Percentiles rank a stretch among this genome's conserved stretches.
Evolutionary conservation across 495 filamentous ascomycete genomes (phyloP).

Genomic region (Aspergillus ostianus): DNA sequence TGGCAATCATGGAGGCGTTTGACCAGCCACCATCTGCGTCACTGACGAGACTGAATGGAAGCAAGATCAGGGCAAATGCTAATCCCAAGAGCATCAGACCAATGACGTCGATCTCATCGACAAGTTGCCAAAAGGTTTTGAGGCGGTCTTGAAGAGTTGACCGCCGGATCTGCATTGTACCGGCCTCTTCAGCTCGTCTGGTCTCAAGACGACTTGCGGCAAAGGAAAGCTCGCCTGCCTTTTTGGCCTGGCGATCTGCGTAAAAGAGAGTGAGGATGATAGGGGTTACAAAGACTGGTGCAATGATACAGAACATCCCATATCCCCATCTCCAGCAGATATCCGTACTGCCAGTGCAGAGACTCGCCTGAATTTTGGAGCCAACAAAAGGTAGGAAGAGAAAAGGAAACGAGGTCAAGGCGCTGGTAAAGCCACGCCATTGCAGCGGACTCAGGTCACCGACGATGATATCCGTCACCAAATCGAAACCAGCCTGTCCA

Average conservation of each 20-base stretch:
- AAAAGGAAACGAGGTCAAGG: conserved; percentile 54
- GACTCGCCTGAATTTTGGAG: too few relatives aligned
- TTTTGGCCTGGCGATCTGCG: conserved; percentile 53
- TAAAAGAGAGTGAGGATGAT: conserved; percentile 40
- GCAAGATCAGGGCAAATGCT: conserved; percentile 56
- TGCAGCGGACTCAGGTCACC: conserved; percentile 57
- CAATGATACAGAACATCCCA: conserved; percentile 55
- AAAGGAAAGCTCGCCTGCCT: conserved; percentile 14
- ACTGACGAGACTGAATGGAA: conserved; percentile 52
- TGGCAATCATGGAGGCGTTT: conserved; percentile 16
- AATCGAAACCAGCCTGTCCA: conserved; percentile 50
- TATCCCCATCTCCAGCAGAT: conserved; percentile 58
- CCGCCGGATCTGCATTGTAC: too few relatives aligned
- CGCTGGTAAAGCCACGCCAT: conserved; percentile 56
- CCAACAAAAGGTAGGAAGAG: conserved; percentile 44
- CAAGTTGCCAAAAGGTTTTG: background rate
- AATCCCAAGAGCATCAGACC: conserved; percentile 53
- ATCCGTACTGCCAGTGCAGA: background rate
- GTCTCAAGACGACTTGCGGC: too few relatives aligned
- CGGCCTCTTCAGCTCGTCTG: too few relatives aligned
- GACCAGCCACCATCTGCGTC: conserved; percentile 26
- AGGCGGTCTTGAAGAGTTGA: too few relatives aligned
- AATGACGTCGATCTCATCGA: conserved; percentile 13
- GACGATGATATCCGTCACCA: conserved; percentile 54
- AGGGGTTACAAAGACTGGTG: conserved; percentile 47